Conservation (phyloP, 2,329 filamentous ascomycete genomes). For the Colletotrichum euphorbiae region DNA sequence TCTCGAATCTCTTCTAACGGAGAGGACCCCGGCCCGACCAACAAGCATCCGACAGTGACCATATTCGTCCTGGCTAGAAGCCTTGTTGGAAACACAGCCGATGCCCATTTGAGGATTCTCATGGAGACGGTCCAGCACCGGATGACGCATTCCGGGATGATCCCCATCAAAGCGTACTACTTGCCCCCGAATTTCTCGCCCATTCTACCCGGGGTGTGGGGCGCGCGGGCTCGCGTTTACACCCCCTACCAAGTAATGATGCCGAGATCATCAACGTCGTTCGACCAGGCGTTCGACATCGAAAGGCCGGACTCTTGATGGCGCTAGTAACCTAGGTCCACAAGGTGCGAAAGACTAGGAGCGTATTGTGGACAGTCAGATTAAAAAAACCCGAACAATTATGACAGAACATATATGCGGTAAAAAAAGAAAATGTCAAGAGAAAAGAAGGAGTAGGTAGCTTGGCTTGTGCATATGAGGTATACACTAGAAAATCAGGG, state of each 20-base stretch:
- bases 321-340: slow-evolving; percentile 30
- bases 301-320: not conserved
- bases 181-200: slow-evolving; percentile 2
- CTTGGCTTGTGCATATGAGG: not conserved
- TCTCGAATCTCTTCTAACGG: not conserved
- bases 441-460: not conserved
- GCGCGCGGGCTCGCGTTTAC: no score
- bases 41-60: not conserved
- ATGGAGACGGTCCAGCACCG: not conserved
- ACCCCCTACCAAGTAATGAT: no score
- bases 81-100: slow-evolving; percentile 11
- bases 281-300: slow-evolving; percentile 16
- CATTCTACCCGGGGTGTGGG: slow-evolving; percentile 21
- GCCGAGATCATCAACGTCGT: slow-evolving; percentile 14
- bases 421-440: not conserved
- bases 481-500: not conserved
- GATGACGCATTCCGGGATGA: slow-evolving; percentile 14
- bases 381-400: not conserved
- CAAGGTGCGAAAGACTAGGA: slow-evolving; percentile 7
- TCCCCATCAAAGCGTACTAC: slow-evolving; percentile 15
- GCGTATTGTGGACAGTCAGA: not conserved
- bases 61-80: not conserved
- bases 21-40: not conserved
- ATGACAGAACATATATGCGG: slow-evolving; percentile 5
- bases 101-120: not conserved